Conservation (phyloP, 345 rosid genomes). For the Noccaea caerulescens region DNA sequence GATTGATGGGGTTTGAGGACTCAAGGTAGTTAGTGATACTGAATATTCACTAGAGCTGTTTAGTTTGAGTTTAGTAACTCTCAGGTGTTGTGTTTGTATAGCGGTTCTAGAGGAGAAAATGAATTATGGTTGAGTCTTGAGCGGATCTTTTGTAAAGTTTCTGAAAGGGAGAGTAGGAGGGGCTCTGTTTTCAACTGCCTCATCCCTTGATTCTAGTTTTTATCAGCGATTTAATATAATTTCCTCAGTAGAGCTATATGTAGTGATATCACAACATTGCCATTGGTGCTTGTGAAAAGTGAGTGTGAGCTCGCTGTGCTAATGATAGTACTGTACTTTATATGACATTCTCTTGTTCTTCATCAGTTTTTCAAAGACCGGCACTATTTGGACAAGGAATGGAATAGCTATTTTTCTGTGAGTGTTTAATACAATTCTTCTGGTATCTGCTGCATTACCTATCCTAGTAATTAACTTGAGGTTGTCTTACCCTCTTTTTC, state of each 20-base stretch:
- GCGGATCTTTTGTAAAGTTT: neutral
- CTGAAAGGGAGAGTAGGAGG: neutral
- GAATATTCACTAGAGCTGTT: neutral
- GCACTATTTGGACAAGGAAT: slow-evolving; percentile 94
- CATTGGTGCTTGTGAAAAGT: neutral
- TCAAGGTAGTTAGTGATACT: slow-evolving; percentile 5
- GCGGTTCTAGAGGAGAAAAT: neutral
- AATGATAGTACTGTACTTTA: neutral
- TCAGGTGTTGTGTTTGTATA: neutral
- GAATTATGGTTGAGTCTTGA: neutral
- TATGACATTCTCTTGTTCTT: slow-evolving; percentile 20
- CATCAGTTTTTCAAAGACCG: slow-evolving; percentile 92
- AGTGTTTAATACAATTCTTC: slow-evolving; percentile 42
- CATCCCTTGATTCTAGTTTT: neutral
- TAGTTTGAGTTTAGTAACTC: neutral
- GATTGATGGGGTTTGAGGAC: slow-evolving; percentile 1
- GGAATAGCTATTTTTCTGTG: slow-evolving; percentile 80
- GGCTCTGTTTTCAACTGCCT: neutral
- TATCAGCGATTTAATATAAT: neutral
- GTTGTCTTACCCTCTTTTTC: slow-evolving; percentile 20
- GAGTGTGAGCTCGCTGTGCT: slow-evolving; percentile 2
- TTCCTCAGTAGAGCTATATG: neutral
- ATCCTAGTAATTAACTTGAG: neutral
- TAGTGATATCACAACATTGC: neutral
- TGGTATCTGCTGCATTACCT: slow-evolving; percentile 18